phyloP scores from a whole-genome alignment of 2,329 filamentous ascomycete genomes.

The Calonectria honghensis region DNA sequence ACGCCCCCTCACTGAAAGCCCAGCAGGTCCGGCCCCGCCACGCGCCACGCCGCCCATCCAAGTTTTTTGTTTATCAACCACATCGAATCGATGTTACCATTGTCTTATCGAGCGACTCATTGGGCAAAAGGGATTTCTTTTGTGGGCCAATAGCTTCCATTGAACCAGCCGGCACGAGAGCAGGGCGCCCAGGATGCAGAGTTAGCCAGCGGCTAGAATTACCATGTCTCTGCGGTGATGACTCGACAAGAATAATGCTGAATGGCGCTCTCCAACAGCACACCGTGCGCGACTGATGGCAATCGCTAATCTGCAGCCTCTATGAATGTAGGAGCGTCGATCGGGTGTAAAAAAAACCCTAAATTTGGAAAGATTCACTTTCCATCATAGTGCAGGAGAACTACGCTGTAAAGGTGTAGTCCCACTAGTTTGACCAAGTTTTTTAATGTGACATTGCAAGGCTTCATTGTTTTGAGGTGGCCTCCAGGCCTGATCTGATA shows the following conservation, averaged over 20 bases:
- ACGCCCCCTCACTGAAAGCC: slow-evolving; percentile 46
- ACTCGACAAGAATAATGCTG: neutral
- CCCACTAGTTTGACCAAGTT: neutral
- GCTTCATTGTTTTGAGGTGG: neutral
- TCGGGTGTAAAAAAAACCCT: neutral
- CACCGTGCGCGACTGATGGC: neutral
- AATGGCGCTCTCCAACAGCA: neutral
- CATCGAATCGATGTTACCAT: slow-evolving; percentile 47
- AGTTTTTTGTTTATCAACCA: slow-evolving; percentile 41
- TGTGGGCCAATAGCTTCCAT: slow-evolving; percentile 42
- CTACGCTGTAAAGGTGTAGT: neutral
- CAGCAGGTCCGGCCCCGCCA: slow-evolving; percentile 35
- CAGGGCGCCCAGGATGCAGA: slow-evolving; percentile 8
- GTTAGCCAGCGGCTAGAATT: slow-evolving; percentile 9
- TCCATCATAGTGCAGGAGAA: neutral
- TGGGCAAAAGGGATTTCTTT: slow-evolving; percentile 39
- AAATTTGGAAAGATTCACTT: neutral
- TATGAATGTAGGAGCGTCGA: neutral
- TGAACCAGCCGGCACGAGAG: slow-evolving; percentile 10
- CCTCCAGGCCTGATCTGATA: neutral
- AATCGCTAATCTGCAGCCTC: slow-evolving; percentile 4
- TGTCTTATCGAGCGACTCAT: slow-evolving; percentile 31
- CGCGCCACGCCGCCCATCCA: slow-evolving; percentile 35
- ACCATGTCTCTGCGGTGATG: neutral
- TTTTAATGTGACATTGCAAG: neutral